Percentiles rank a stretch among this genome's conserved stretches.
Conservation (phyloP, 306 rosid genomes). For the Cicer yamashitae region DNA sequence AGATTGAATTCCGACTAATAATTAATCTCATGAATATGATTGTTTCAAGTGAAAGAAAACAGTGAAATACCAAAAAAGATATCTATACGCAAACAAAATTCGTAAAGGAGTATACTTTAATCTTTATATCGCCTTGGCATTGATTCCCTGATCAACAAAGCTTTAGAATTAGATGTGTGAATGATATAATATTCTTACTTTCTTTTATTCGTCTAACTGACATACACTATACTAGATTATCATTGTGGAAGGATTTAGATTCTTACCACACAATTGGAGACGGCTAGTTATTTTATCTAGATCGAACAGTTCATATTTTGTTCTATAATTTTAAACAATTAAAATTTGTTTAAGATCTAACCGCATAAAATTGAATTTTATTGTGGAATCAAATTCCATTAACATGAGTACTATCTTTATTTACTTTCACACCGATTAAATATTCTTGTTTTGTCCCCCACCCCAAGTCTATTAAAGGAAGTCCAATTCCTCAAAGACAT, state of each 20-base stretch:
- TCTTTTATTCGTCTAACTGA: not conserved
- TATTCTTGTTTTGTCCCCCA: not conserved
- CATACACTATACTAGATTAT: not conserved
- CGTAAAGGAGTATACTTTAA: constrained; percentile 6
- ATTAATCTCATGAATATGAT: too few relatives aligned
- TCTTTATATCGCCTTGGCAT: constrained; percentile 18
- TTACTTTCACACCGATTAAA: constrained; percentile 31
- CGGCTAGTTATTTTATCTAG: too few relatives aligned
- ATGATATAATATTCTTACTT: constrained; percentile 6
- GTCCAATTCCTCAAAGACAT: constrained; percentile 2
- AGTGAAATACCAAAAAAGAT: too few relatives aligned
- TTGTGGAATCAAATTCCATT: constrained; percentile 25
- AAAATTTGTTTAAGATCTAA: too few relatives aligned
- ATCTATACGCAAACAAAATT: too few relatives aligned
- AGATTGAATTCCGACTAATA: too few relatives aligned
- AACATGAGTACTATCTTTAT: constrained; percentile 10
- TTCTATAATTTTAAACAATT: too few relatives aligned
- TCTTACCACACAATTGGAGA: too few relatives aligned
- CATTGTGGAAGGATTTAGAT: not conserved
- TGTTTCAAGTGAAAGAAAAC: too few relatives aligned
- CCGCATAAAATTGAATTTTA: too few relatives aligned
- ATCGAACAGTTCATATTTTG: too few relatives aligned
- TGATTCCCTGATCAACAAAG: constrained; percentile 16
- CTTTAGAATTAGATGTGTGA: constrained; percentile 17
- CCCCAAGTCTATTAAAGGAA: constrained; percentile 41